Percentiles rank a stretch among this genome's conserved stretches.
Conservation (phyloP, 2,329 filamentous ascomycete species). For the Pyricularia sp. region DNA sequence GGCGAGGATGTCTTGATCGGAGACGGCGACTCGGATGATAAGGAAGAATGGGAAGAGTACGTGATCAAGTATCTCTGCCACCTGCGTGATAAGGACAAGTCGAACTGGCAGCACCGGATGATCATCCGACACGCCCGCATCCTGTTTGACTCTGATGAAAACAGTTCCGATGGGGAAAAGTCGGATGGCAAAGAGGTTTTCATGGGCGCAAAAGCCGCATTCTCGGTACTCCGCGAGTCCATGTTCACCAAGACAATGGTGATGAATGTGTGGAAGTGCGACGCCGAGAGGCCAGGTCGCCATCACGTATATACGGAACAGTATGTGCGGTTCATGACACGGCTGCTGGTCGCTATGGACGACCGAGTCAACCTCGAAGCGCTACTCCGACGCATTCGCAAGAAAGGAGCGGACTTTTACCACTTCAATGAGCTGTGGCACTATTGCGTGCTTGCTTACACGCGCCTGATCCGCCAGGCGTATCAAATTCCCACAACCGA, state of each 20-base stretch:
- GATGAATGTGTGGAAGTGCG: conserved; percentile 91
- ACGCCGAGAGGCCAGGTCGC: conserved; percentile 71
- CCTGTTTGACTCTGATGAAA: conserved; percentile 35
- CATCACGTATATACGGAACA: conserved; percentile 88
- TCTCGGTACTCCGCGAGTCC: conserved; percentile 60
- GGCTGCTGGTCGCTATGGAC: conserved; percentile 62
- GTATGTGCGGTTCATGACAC: conserved; percentile 75
- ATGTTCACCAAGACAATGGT: conserved; percentile 92
- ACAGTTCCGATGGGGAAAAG: conserved; percentile 25
- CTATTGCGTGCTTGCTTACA: conserved; percentile 42
- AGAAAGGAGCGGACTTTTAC: conserved; percentile 68
- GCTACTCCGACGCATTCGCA: conserved; percentile 68
- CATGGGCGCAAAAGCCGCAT: conserved; percentile 67
- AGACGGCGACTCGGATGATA: conserved; percentile 23
- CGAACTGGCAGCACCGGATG: conserved; percentile 92
- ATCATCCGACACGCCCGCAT: conserved; percentile 62
- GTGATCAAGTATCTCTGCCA: conserved; percentile 41
- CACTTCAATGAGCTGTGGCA: conserved; percentile 54
- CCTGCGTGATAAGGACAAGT: conserved; percentile 68
- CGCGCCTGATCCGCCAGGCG: conserved; percentile 40
- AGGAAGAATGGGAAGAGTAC: conserved; percentile 52
- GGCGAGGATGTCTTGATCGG: conserved; percentile 39
- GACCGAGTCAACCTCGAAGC: conserved; percentile 71
- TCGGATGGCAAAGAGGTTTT: conserved; percentile 39
- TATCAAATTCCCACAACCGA: conserved; percentile 34